Base-by-base conservation (phyloP, 2,329 filamentous ascomycete species). In the Aotearoamyces nothofagi region DNA sequence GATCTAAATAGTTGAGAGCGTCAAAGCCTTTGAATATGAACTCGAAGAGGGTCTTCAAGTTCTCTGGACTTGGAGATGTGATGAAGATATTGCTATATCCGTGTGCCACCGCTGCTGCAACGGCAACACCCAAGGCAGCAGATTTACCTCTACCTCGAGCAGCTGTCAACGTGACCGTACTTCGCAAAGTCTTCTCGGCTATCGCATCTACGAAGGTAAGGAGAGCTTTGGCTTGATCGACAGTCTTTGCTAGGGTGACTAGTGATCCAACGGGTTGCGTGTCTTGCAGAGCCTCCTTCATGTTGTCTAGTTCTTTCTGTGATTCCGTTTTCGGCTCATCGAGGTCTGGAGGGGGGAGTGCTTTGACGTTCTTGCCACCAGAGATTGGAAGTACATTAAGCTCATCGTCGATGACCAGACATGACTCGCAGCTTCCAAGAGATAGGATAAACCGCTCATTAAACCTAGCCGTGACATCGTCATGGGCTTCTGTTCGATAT, bases 41-140 rank as follows among this genome's bases (percentile, higher is more conserved):
- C 46, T 98, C 86, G 50, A 98, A 98, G 5, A 98, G 63, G 0
- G 90, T 98, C 60, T 96, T 98, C 64, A 98, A 64, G 56, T 98
- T 98, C 57, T 98, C 92, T 1, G 90, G 90, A 36, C 83, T 94
- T 0, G 87, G 87, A 1, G 87, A 96, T 2, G 90, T 98, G 50
- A 98, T 93, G 57, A 98, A 98, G 45, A 98, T 93, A 53, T 98
- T 98, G 61, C 84, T 93, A 56, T 98, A 98, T 15, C 90, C 90
- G 49, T 96, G 81, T 1, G 90, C 87, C 24, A 98, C 70, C 2
- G 92, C 92, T 3, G 90, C 84, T 3, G 90, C 90, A 24, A 98
- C 79, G 3, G 90, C 84, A 29, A 98, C 77, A 56, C 90, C 90
- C 45, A 98, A 68, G 15, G 90, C 90, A 11, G 90, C 92, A 12